phyloP scores from a whole-genome alignment of 345 rosid species.

The Gynandropsis gynandra region DNA sequence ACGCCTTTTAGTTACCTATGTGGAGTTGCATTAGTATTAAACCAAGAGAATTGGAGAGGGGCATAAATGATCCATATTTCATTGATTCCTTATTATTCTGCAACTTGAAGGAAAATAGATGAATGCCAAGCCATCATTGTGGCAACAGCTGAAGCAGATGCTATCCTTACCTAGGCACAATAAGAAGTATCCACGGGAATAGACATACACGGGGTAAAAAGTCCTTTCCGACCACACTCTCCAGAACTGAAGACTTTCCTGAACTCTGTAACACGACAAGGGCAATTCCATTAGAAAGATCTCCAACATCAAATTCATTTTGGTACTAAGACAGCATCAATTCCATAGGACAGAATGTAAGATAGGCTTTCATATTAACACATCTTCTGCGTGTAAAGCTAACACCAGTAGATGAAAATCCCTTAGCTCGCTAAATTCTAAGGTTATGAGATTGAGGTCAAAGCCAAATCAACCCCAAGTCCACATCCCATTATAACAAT shows the following conservation, averaged over 20 bases:
- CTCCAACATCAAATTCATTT: background rate
- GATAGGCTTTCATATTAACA: background rate
- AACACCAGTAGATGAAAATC: background rate
- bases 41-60: slow-evolving; percentile 86
- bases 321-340: background rate
- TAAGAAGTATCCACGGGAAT: slow-evolving; percentile 15
- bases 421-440: background rate
- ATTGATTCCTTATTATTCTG: slow-evolving; percentile 74
- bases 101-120: slow-evolving; percentile 80
- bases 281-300: too few species aligned
- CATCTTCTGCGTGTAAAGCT: background rate
- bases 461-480: slow-evolving; percentile 17
- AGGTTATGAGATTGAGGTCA: slow-evolving; percentile 15
- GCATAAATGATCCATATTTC: slow-evolving; percentile 63
- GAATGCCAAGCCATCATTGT: slow-evolving; percentile 89
- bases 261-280: slow-evolving; percentile 59
- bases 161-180: slow-evolving; percentile 57
- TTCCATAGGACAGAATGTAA: background rate
- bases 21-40: slow-evolving; percentile 82
- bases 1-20: slow-evolving; percentile 46
- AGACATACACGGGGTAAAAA: slow-evolving; percentile 99
- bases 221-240: slow-evolving; percentile 97
- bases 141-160: slow-evolving; percentile 68
- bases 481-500: slow-evolving; percentile 10
- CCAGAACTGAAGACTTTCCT: slow-evolving; percentile 96